Evolutionary conservation across 371 early-diverging fungal species (phyloP), one percentile per base, ranked within the genome.

Genomic region (Capillidium rhysosporum): DNA sequence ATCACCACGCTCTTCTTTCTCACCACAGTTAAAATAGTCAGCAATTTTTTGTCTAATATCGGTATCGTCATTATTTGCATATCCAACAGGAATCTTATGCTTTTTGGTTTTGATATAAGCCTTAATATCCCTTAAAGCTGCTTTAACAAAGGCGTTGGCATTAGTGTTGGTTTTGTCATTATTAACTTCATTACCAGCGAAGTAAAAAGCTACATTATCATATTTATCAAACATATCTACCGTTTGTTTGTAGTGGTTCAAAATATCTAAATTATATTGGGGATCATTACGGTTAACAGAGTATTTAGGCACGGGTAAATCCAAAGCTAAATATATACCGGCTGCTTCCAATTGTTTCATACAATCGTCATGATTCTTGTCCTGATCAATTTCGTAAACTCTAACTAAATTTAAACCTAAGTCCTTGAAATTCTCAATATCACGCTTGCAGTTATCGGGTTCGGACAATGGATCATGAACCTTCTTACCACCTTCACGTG

Each of bases 151-250:
- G 0, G 78, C 76, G 3, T 80, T 72, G 1, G 86, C 79, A 0
- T 65, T 61, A 1, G 84, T 84, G n/a, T 77, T 80, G 18, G 67
- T 65, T 25, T 66, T 66, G 57, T 77, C 77, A 55, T 81, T 83
- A 30, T 82, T 75, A 7, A 84, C 85, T 63, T 85, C 87, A 61
- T 86, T 86, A 8, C 87, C 86, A 14, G 77, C 80, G 59, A 86
- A 67, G 65, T 83, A 86, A 1, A 69, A 85, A 16, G 78, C 58
- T 16, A 75, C 57, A 59, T 84, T 81, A 43, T 64, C 48, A 51
- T 82, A 84, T 26, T 71, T 65, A 30, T 71, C 56, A 59, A 85
- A 84, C 0, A 76, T 78, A 46, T 76, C 78, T 20, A 81, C 69
- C 26, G 79, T 79, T 20, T 64, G 63, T 26, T 60, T 71, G 60